A percentile compares a stretch with the other conserved stretches of the same genome.
These are phyloP conservation scores for Rhizopogon sp. DNA, from an alignment of 768 basidiomycete genomes.

Conservation along the genomic window DNA sequence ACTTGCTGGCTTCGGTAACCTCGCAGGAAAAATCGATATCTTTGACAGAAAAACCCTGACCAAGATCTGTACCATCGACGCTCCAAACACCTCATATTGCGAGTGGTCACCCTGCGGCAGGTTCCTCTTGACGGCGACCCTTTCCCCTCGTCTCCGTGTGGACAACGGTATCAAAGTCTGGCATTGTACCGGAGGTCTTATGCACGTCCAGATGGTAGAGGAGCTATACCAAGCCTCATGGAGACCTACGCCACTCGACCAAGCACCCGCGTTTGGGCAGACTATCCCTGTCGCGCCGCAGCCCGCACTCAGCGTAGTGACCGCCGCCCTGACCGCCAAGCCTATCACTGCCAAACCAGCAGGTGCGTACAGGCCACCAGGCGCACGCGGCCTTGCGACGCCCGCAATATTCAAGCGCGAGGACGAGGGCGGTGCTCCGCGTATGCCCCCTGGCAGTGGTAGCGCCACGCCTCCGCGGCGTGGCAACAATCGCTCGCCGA, in stretches of 20 bases:
- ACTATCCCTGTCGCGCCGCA: constrained; percentile 64
- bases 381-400: constrained; percentile 84
- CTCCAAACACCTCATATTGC: constrained; percentile 90
- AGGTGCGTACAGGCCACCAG: constrained; percentile 91
- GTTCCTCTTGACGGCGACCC: constrained; percentile 89
- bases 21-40: constrained; percentile 90
- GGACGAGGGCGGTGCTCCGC: constrained; percentile 75
- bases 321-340: constrained; percentile 46
- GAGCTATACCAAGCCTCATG: constrained; percentile 89
- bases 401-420: constrained; percentile 88
- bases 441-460: constrained; percentile 44
- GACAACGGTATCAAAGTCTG: constrained; percentile 97
- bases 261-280: constrained; percentile 61
- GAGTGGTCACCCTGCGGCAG: constrained; percentile 95
- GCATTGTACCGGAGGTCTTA: constrained; percentile 86
- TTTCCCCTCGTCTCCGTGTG: constrained; percentile 92
- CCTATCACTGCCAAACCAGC: constrained; percentile 59
- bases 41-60: constrained; percentile 83
- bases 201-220: constrained; percentile 77
- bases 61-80: constrained; percentile 77
- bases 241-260: constrained; percentile 70
- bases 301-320: constrained; percentile 53
- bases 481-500: constrained; percentile 53
- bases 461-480: constrained; percentile 56
- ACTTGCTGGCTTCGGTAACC: constrained; percentile 93